Evolutionary conservation across 805 yeast genomes (phyloP).

Genomic region (Saccharomycopsis amapae): DNA sequence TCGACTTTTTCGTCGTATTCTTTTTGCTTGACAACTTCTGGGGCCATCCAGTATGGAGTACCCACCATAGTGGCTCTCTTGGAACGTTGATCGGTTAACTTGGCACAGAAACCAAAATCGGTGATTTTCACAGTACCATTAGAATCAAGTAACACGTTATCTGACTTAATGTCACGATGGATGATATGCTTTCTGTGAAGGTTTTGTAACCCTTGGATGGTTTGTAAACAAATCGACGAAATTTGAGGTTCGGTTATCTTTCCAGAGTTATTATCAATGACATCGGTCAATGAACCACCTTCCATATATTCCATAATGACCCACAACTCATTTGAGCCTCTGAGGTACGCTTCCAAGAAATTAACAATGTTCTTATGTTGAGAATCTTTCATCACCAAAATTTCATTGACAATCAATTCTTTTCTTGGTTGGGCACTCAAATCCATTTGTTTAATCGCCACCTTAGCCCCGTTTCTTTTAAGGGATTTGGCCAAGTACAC

Average conservation of each 20-base stretch:
- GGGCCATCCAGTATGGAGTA: constrained; percentile 99
- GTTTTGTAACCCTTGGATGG: constrained; percentile 85
- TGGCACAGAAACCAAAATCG: constrained; percentile 97
- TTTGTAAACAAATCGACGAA: constrained; percentile 84
- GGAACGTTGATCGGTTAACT: constrained; percentile 68
- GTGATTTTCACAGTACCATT: constrained; percentile 87
- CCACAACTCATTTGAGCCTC: constrained; percentile 81
- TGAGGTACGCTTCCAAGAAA: constrained; percentile 81
- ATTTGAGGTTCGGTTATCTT: constrained; percentile 77
- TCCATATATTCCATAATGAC: constrained; percentile 99
- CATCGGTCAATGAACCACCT: constrained; percentile 95
- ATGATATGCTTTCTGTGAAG: constrained; percentile 88
- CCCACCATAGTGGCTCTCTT: constrained; percentile 99
- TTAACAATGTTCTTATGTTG: constrained; percentile 94
- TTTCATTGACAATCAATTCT: constrained; percentile 92
- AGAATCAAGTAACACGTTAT: constrained; percentile 79
- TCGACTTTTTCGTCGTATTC: constrained; percentile 97
- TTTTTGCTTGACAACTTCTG: constrained; percentile 91
- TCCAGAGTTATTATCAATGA: constrained; percentile 79
- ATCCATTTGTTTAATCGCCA: constrained; percentile 96
- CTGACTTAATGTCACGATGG: constrained; percentile 95
- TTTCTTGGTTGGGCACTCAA: constrained; percentile 85
- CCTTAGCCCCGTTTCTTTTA: constrained; percentile 51
- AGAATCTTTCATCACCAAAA: constrained; percentile 92
- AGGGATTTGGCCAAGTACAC: constrained; percentile 78